Evolutionary conservation across 2,329 filamentous ascomycete genomes (phyloP).

Genomic region (Ophiostoma ulmi): DNA sequence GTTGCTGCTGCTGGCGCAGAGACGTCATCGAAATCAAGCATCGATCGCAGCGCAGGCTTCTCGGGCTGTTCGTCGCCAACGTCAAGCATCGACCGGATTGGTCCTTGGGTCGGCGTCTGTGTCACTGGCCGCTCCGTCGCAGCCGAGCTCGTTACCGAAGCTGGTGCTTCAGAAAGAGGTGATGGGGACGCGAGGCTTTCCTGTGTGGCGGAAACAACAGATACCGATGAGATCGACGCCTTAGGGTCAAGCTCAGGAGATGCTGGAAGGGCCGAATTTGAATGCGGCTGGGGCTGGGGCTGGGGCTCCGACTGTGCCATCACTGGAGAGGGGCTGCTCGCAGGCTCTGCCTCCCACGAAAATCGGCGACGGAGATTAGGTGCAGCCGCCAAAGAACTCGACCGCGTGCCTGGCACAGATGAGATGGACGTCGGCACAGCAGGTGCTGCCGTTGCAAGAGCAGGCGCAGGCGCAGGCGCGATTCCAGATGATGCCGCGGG

Average conservation of each 20-base stretch:
- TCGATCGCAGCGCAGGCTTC: slow-evolving; percentile 25
- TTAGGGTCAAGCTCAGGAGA: not conserved
- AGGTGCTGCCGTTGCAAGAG: not conserved
- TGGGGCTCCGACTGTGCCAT: not conserved
- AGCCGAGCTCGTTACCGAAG: not conserved
- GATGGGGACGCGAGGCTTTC: not conserved
- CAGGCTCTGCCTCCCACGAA: slow-evolving; percentile 42
- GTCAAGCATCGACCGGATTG: slow-evolving; percentile 7
- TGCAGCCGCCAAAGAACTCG: slow-evolving; percentile 1
- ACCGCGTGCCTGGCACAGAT: not conserved
- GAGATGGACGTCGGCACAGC: not conserved
- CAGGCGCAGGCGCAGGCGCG: not conserved
- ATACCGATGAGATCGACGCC: not conserved
- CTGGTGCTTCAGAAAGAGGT: not conserved
- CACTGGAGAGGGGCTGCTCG: slow-evolving; percentile 21
- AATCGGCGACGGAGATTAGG: slow-evolving; percentile 33
- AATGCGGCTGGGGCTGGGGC: not conserved
- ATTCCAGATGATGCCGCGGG: not conserved
- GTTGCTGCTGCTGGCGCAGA: not conserved
- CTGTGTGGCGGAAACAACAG: not conserved
- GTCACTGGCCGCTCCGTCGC: not conserved
- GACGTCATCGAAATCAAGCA: slow-evolving; percentile 25
- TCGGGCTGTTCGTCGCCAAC: not conserved
- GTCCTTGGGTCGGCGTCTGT: not conserved
- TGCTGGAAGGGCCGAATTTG: slow-evolving; percentile 8